Evolutionary conservation across 1,139 yeast genomes (phyloP), one percentile per base, ranked within the genome.

Genomic region (Nakaseomyces bracarensis): DNA sequence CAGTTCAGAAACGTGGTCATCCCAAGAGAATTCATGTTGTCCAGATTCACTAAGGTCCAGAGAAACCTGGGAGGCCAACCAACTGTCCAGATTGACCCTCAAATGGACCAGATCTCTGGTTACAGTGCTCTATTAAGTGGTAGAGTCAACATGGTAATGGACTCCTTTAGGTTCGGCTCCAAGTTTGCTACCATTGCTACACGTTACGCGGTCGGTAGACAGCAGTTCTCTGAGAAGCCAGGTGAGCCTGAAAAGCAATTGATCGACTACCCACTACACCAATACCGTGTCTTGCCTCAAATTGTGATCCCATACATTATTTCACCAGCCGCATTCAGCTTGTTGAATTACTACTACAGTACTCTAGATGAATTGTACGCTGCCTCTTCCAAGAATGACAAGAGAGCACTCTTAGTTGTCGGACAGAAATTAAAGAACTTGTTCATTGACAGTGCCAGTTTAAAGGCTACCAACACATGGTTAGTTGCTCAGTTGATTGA

Each of bases 401-500:
- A 62, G 39, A 50, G 53, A 35, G 77, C 83, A 14, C 75, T 85
- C 49, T 68, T 68, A 45, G 42, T 39, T 3, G 64, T 60, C 7
- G 53, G 59, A 36, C 45, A 47, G 19, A 77, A 74, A 44, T 73
- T 84, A 64, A 87, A 87, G 65, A 78, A 83, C 42, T 69, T 87
- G 52, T 87, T 87, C 63, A 80, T 85, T 33, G 82, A 83, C 47
- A 83, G 95, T 31, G 96, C 95, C 33, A 82, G 95, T 38, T 72
- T 86, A 62, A 87, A 87, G 65, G 87, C 96, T 2, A 81, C 94
- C 39, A 77, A 81, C 54, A 87, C 96, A 31, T 87, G 96, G 96
- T 72, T 79, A 39, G 76, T 85, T 36, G 79, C 87, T 40, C 75
- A 74, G 45, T 69, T 82, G 52, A 87, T 87, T 58, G 95, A 85